Evolutionary conservation across 306 rosid species (phyloP), one percentile per base, ranked within the genome.

Genomic region (Inga leiocalycina): DNA sequence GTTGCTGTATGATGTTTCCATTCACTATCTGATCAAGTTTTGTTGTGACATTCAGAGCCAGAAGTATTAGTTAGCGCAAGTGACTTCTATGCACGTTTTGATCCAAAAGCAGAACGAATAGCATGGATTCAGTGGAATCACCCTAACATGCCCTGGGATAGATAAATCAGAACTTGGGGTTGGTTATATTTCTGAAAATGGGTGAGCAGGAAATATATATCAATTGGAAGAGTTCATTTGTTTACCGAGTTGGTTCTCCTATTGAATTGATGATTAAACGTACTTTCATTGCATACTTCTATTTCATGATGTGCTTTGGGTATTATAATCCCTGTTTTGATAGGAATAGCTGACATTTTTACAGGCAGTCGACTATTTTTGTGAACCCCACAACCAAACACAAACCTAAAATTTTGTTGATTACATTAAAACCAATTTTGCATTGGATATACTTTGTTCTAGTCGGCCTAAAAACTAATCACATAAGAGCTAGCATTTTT

Each of bases 91-190:
- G 99, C 97, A 14, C 97, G 97, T 44, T 48, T 96, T 80, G 99
- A 94, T 56, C 75, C 86, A 7, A 94, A 85, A 77, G 88, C 93
- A 77, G 93, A 92, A 88, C 87, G 92, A 52, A 76, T 97, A 44
- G 97, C 98, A 49, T 96, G 99, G 99, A 91, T 96, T 77, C 97
- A 96, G 84, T 96, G 99, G 98, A 75, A 81, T 82, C 99, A 91
- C 84, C 99, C 99, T 78, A 88, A 91, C 88, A 94, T 96, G 99
- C 97, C 93, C 10, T 94, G 99, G 99, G 99, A 97, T 27, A 27
- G 30, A 27, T 88, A 91, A 75, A 88, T 77, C 99, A 77, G 91
- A 97, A 86, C 97, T 97, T 67, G 92, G 99, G 97, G 95, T 97
- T 85, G 98, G 99, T 62, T 94, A 94, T 88, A 82, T 97, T 54